Conservation (phyloP, 2,329 filamentous ascomycete species). For the Moelleriella libera region DNA sequence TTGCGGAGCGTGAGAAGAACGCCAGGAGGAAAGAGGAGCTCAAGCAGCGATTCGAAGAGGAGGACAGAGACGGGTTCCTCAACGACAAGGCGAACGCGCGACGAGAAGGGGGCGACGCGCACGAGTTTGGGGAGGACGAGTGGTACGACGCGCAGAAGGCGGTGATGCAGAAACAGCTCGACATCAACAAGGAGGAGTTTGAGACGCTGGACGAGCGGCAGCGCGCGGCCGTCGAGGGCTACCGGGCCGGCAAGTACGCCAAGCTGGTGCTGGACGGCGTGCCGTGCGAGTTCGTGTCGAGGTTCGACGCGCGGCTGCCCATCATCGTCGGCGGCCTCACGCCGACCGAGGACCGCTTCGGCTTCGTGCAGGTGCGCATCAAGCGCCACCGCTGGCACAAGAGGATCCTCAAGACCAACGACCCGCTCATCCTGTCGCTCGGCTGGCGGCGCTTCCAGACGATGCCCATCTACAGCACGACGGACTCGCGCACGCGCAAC, state of each 20-base stretch:
- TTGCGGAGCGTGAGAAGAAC: constrained; percentile 81
- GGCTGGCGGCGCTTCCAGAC: constrained; percentile 94
- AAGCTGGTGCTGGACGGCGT: constrained; percentile 82
- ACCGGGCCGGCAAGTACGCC: constrained; percentile 83
- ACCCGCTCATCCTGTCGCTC: constrained; percentile 91
- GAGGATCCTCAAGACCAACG: constrained; percentile 96
- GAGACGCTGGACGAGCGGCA: constrained; percentile 75
- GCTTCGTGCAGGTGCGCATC: constrained; percentile 88
- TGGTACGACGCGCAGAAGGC: constrained; percentile 99
- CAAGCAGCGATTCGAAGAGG: constrained; percentile 87
- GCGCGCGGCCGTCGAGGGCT: constrained; percentile 74
- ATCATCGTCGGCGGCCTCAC: constrained; percentile 85
- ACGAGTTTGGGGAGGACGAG: constrained; percentile 91
- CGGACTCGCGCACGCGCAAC: constrained; percentile 83
- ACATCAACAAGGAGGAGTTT: constrained; percentile 93
- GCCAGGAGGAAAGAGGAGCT: constrained; percentile 89
- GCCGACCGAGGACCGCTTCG: constrained; percentile 88
- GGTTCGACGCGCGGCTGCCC: constrained; percentile 71
- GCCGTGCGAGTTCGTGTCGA: constrained; percentile 74
- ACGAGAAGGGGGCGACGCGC: constrained; percentile 50
- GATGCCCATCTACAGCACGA: constrained; percentile 85
- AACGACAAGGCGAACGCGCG: constrained; percentile 75
- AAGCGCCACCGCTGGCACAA: constrained; percentile 98
- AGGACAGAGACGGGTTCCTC: constrained; percentile 90
- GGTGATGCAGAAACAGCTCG: constrained; percentile 82